Percentiles rank a stretch among this genome's conserved stretches.
Evolutionary conservation across 1,284 basidiomycete species (phyloP).

Genomic region (Rhodotorula sp.): DNA sequence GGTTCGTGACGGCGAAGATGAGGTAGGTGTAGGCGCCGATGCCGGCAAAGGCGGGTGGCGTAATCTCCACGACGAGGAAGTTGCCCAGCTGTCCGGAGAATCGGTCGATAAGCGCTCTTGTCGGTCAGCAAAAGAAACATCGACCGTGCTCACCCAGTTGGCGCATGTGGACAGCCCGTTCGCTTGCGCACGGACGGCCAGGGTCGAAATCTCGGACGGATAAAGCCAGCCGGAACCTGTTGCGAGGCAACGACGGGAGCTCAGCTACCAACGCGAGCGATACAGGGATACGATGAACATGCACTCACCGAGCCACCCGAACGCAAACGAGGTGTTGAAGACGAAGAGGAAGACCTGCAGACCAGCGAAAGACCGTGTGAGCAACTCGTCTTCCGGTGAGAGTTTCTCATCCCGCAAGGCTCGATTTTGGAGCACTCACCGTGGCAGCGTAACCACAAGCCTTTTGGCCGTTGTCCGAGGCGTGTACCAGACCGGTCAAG

Average conservation of each 20-base stretch:
- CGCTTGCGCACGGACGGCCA: conserved; percentile 64
- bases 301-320: conserved; percentile 9
- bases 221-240: conserved; percentile 62
- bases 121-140: no score
- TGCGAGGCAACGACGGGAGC: no score
- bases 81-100: not conserved
- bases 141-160: no score
- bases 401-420: no score
- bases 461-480: conserved; percentile 1
- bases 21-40: conserved; percentile 64
- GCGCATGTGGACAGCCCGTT: conserved; percentile 65
- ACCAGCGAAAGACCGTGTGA: no score
- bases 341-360: conserved; percentile 59
- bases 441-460: not conserved
- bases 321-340: conserved; percentile 57
- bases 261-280: no score
- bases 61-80: conserved; percentile 54
- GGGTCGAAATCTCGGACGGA: conserved; percentile 65
- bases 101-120: no score
- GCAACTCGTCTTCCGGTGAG: no score
- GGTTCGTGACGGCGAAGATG: conserved; percentile 54
- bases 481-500: not conserved
- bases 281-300: no score
- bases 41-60: conserved; percentile 63
- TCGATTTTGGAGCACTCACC: not conserved